Conservation (phyloP, 345 rosid genomes). For the Pistacia vera region DNA sequence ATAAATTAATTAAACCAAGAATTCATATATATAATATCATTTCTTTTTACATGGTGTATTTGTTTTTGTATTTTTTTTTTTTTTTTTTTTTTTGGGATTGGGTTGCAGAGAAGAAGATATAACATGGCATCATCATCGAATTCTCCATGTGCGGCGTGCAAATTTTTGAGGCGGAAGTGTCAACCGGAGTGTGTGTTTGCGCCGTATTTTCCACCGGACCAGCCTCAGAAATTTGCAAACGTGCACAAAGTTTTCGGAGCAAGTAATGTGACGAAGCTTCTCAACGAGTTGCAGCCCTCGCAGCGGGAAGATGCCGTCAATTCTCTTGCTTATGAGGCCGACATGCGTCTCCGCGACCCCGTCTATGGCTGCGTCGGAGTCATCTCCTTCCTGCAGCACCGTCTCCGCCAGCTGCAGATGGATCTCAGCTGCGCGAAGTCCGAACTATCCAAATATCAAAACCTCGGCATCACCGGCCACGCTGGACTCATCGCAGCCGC, state of each 20-base stretch:
- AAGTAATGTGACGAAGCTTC: constrained; percentile 47
- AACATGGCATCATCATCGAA: constrained; percentile 41
- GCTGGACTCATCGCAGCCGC: constrained; percentile 63
- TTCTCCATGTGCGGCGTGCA: constrained; percentile 53
- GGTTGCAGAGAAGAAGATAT: constrained; percentile 20
- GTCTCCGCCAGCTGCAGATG: constrained; percentile 44
- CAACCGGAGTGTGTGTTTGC: constrained; percentile 54
- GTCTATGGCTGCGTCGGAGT: constrained; percentile 53
- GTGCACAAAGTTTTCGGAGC: constrained; percentile 50
- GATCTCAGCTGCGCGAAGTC: constrained; percentile 58
- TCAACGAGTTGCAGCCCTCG: constrained; percentile 39
- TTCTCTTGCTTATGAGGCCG: constrained; percentile 47
- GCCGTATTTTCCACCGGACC: constrained; percentile 47
- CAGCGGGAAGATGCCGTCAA: constrained; percentile 52
- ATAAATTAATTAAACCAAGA: no score
- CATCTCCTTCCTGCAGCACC: constrained; percentile 47
- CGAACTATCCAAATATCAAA: constrained; percentile 64
- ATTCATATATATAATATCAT: neutral
- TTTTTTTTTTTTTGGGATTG: neutral
- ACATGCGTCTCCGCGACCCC: constrained; percentile 46
- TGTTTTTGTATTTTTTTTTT: neutral
- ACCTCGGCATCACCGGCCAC: constrained; percentile 51
- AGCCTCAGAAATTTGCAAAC: constrained; percentile 44
- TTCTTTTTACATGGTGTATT: neutral
- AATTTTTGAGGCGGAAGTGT: constrained; percentile 45